phyloP scores from a whole-genome alignment of 129 eudicot species.

The Chrysanthemum makinoi region DNA sequence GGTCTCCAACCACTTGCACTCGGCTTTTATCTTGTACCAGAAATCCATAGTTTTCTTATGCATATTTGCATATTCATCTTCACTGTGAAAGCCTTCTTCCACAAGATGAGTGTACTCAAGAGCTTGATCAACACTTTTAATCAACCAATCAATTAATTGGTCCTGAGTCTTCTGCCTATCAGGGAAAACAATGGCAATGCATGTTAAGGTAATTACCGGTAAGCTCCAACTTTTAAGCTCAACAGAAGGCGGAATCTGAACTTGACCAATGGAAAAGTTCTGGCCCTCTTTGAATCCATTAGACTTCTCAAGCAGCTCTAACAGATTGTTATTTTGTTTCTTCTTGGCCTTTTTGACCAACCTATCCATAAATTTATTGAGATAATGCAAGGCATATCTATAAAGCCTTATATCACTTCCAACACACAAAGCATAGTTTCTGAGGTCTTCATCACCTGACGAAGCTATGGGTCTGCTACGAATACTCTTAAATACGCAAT shows the following conservation, averaged over 20 bases:
- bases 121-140: not conserved
- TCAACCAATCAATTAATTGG: not conserved
- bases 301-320: constrained; percentile 17
- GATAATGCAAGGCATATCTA: not conserved
- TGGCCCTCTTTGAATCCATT: not conserved
- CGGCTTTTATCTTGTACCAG: not conserved
- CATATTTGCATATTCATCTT: not conserved
- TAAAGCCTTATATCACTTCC: no score
- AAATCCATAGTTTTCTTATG: not conserved
- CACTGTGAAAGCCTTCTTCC: not conserved
- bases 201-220: not conserved
- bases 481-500: not conserved
- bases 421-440: constrained; percentile 3
- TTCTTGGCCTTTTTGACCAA: not conserved
- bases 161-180: not conserved
- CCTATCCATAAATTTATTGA: not conserved
- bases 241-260: not conserved
- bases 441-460: not conserved
- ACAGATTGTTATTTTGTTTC: not conserved
- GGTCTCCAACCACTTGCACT: not conserved
- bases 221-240: not conserved
- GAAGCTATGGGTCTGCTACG: not conserved
- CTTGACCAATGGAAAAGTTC: not conserved
- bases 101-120: not conserved
- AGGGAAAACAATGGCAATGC: not conserved